Percentiles rank a stretch among this genome's conserved stretches.
Conservation (phyloP, 306 rosid species). For the Medicago arabica region DNA sequence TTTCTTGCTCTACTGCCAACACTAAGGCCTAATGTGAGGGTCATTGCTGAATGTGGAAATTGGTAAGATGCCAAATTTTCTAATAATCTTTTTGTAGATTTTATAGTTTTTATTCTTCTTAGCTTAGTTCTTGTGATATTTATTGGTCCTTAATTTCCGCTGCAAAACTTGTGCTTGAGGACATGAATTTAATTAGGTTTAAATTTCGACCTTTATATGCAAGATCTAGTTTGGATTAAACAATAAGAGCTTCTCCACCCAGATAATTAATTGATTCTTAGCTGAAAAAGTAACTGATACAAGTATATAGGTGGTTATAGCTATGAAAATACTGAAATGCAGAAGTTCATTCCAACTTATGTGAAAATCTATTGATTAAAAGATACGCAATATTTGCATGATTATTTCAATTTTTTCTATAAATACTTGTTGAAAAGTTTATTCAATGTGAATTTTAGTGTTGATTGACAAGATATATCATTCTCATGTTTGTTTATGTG, state of each 20-base stretch:
- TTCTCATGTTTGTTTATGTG: conserved; percentile 25
- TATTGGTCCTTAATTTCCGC: too few relatives aligned
- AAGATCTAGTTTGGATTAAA: not conserved
- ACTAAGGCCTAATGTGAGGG: conserved; percentile 89
- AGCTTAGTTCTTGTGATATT: not conserved
- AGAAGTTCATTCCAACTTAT: too few relatives aligned
- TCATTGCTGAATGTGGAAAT: conserved; percentile 94
- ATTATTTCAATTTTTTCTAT: too few relatives aligned
- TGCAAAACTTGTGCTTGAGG: conserved; percentile 3
- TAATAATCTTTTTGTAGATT: not conserved
- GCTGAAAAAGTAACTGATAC: too few relatives aligned
- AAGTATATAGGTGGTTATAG: too few relatives aligned
- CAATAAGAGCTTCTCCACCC: too few relatives aligned
- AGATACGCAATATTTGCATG: too few relatives aligned
- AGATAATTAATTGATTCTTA: too few relatives aligned
- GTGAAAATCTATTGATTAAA: too few relatives aligned
- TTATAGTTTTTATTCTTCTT: not conserved
- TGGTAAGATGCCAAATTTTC: conserved; percentile 53
- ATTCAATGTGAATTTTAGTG: too few relatives aligned
- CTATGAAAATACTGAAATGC: too few relatives aligned
- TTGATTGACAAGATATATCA: not conserved
- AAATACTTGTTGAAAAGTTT: too few relatives aligned
- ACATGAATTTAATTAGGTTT: not conserved
- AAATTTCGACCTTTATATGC: not conserved
- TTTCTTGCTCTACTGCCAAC: conserved; percentile 87